Evolutionary conservation across 164 flowering plant genomes (phyloP).

Genomic region (Paratinospora sagittata): DNA sequence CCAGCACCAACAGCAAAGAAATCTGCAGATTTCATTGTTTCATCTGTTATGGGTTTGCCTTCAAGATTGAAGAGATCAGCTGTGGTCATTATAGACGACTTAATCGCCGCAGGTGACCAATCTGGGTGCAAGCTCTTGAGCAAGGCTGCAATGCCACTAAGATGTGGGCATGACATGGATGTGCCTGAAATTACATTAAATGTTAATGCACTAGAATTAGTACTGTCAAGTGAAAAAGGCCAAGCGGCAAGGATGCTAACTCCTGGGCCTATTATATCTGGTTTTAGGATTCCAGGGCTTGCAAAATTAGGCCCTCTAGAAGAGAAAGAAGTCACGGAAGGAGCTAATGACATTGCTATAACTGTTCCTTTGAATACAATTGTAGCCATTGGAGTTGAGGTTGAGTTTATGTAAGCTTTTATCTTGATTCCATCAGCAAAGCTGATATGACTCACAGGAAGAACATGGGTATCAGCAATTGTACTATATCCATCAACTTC

Average conservation of each 20-base stretch:
- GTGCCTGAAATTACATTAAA: conserved; percentile 48
- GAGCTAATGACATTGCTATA: conserved; percentile 29
- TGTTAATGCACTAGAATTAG: conserved; percentile 11
- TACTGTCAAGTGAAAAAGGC: conserved; percentile 29
- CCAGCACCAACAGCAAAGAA: conserved; percentile 46
- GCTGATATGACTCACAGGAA: conserved; percentile 42
- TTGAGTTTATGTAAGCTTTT: conserved; percentile 41
- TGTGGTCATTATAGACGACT: conserved; percentile 56
- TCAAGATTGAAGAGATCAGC: conserved; percentile 29
- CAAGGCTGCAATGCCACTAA: conserved; percentile 52
- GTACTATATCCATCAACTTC: conserved; percentile 24
- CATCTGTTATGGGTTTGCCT: conserved; percentile 29
- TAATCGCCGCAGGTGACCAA: conserved; percentile 58
- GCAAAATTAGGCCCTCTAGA: conserved; percentile 44
- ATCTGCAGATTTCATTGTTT: conserved; percentile 26
- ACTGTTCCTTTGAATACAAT: conserved; percentile 44
- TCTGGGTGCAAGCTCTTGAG: conserved; percentile 47
- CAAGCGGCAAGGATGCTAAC: conserved; percentile 53
- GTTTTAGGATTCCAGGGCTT: conserved; percentile 49
- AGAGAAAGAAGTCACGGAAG: conserved; percentile 40
- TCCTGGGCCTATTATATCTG: conserved; percentile 58
- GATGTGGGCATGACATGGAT: conserved; percentile 58
- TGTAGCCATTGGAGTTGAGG: conserved; percentile 28
- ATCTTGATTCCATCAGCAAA: conserved; percentile 28
- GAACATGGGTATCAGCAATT: conserved; percentile 35